Percentiles rank a stretch among this genome's conserved stretches.
Evolutionary conservation across 2,329 filamentous ascomycete genomes (phyloP).

Genomic region (Didymellaceae sp.): DNA sequence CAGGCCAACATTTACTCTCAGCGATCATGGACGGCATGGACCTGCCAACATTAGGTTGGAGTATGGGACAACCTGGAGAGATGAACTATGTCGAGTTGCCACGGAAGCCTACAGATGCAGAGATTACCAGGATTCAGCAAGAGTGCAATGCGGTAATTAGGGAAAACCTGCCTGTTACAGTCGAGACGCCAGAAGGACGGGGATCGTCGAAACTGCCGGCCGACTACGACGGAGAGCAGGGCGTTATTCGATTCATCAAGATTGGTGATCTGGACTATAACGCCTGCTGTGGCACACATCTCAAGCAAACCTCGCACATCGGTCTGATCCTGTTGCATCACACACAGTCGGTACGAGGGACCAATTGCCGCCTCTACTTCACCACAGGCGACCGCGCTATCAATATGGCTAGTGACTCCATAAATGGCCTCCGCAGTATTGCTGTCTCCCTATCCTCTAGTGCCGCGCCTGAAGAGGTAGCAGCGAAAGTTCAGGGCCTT

Average conservation of each 20-base stretch:
- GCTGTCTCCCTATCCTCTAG: constrained; percentile 35
- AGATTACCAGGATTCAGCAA: constrained; percentile 34
- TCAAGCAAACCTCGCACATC: constrained; percentile 43
- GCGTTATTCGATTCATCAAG: constrained; percentile 41
- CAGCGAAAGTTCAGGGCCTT: constrained; percentile 32
- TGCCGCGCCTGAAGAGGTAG: constrained; percentile 31
- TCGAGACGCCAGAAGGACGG: constrained; percentile 39
- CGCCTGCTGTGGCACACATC: constrained; percentile 45
- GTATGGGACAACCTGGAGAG: constrained; percentile 41
- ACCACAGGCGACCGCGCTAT: constrained; percentile 42
- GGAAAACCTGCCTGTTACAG: constrained; percentile 36
- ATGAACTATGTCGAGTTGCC: constrained; percentile 45
- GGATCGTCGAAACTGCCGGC: constrained; percentile 36
- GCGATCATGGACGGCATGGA: constrained; percentile 42
- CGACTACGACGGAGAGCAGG: constrained; percentile 43
- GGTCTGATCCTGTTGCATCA: constrained; percentile 40
- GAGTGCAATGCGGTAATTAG: constrained; percentile 39
- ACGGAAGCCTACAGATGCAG: constrained; percentile 36
- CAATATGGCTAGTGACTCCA: constrained; percentile 32
- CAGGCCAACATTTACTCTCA: constrained; percentile 44
- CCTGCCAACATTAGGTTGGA: constrained; percentile 40
- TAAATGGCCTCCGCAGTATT: constrained; percentile 36
- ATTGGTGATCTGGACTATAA: constrained; percentile 45
- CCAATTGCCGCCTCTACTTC: constrained; percentile 42
- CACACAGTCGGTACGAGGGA: constrained; percentile 38